Conservation (phyloP, 805 yeast genomes). For the Candida corydali region DNA sequence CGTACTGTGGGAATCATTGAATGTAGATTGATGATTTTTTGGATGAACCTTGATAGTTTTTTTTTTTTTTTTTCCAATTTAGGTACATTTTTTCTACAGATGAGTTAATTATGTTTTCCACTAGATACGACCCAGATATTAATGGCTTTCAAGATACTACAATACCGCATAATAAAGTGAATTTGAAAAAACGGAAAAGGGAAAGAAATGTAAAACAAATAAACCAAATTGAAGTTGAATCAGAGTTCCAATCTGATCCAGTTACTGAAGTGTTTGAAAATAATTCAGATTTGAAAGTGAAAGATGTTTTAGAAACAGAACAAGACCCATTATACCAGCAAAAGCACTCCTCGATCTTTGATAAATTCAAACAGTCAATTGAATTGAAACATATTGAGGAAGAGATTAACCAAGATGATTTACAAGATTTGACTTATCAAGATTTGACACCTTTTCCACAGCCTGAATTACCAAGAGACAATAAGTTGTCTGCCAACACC, state of each 20-base stretch:
- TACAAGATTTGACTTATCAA: constrained; percentile 17
- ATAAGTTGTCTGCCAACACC: constrained; percentile 24
- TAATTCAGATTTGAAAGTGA: constrained; percentile 5
- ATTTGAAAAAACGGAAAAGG: constrained; percentile 6
- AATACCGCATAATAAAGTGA: neutral
- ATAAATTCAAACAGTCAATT: constrained; percentile 43
- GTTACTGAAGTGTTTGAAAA: neutral
- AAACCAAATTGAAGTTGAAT: neutral
- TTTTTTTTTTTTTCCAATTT: constrained; percentile 1
- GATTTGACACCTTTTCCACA: constrained; percentile 78
- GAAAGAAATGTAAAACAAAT: constrained; percentile 6
- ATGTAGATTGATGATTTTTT: neutral
- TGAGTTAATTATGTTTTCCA: constrained; percentile 50
- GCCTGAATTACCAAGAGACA: constrained; percentile 62
- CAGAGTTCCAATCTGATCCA: constrained; percentile 6
- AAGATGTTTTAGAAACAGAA: constrained; percentile 2
- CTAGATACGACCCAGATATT: constrained; percentile 53
- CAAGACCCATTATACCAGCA: constrained; percentile 16
- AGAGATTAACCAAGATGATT: constrained; percentile 14
- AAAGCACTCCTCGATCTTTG: constrained; percentile 49
- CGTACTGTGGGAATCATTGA: constrained; percentile 31
- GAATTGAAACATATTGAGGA: constrained; percentile 13
- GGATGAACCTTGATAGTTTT: constrained; percentile 5
- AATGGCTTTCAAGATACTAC: neutral
- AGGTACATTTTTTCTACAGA: neutral